A percentile compares a stretch with the other conserved stretches of the same genome.
phyloP scores from a whole-genome alignment of 2,329 filamentous ascomycete genomes.

The Ascochyta lentis region DNA sequence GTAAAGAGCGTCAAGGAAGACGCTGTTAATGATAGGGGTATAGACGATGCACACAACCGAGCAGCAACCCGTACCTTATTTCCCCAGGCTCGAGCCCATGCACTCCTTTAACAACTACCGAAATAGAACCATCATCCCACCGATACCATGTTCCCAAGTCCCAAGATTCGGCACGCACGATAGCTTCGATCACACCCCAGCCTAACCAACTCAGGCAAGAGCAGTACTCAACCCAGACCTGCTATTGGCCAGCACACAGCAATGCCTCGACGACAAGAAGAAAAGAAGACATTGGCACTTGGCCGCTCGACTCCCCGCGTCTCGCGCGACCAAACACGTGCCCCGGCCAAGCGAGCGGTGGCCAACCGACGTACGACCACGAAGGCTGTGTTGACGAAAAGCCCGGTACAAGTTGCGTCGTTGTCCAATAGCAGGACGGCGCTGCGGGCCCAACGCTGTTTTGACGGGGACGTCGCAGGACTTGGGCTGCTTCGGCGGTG shows the following conservation, averaged over 20 bases:
- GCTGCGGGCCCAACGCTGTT: neutral
- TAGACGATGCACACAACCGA: neutral
- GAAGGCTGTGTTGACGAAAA: neutral
- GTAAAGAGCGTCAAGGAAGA: too few relatives aligned
- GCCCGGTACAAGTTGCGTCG: neutral
- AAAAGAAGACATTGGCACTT: conserved; percentile 1
- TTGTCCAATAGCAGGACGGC: neutral
- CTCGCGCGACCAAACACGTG: neutral
- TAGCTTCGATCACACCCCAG: too few relatives aligned
- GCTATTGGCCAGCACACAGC: neutral
- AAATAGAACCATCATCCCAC: neutral
- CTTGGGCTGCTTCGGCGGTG: neutral
- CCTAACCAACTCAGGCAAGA: neutral
- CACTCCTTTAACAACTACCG: neutral
- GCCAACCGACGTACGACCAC: neutral
- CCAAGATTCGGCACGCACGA: neutral
- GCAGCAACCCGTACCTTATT: neutral
- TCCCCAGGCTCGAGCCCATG: neutral
- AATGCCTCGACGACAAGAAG: neutral
- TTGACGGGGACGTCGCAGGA: neutral
- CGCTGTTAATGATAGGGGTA: too few relatives aligned
- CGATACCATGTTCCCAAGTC: neutral
- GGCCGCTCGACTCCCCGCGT: neutral
- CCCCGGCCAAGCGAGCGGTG: neutral
- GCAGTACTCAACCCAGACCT: neutral